A percentile compares a stretch with the other conserved stretches of the same genome.
phyloP scores from a whole-genome alignment of 306 rosid species.

The Quercus agrifolia region DNA sequence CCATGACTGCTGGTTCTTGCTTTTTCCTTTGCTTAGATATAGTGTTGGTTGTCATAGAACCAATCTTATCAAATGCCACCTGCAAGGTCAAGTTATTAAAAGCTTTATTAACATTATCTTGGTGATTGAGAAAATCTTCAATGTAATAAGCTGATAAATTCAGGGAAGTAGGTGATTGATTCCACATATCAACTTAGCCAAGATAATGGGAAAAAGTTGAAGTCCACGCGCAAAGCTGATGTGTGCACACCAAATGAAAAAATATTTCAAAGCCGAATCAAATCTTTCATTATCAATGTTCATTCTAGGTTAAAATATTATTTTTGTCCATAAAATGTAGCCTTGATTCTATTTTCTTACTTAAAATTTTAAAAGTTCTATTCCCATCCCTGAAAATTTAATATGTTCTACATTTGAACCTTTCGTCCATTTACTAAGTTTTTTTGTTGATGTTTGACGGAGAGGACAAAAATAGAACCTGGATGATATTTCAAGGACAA shows the following conservation, averaged over 20 bases:
- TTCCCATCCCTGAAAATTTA: too few relatives aligned
- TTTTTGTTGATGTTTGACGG: too few relatives aligned
- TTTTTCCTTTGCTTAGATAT: conserved; percentile 95
- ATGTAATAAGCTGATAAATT: background rate
- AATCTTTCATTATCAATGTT: background rate
- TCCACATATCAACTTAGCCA: background rate
- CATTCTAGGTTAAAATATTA: background rate
- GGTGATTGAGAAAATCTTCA: background rate
- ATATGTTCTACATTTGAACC: too few relatives aligned
- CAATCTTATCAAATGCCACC: conserved; percentile 96
- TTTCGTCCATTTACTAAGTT: too few relatives aligned
- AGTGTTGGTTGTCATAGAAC: conserved; percentile 87
- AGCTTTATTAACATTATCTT: background rate
- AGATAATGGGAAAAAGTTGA: background rate
- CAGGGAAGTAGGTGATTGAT: background rate
- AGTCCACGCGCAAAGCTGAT: background rate
- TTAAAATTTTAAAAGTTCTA: too few relatives aligned
- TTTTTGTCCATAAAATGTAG: too few relatives aligned
- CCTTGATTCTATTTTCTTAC: too few relatives aligned
- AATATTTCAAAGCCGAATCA: background rate
- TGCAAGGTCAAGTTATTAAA: conserved; percentile 28
- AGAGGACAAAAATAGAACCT: too few relatives aligned
- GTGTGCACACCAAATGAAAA: background rate
- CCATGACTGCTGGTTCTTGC: conserved; percentile 97
- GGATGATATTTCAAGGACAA: too few relatives aligned